Evolutionary conservation across 2,329 filamentous ascomycete species (phyloP), one percentile per base, ranked within the genome.

Genomic region (Calonectria pseudoreteaudii): DNA sequence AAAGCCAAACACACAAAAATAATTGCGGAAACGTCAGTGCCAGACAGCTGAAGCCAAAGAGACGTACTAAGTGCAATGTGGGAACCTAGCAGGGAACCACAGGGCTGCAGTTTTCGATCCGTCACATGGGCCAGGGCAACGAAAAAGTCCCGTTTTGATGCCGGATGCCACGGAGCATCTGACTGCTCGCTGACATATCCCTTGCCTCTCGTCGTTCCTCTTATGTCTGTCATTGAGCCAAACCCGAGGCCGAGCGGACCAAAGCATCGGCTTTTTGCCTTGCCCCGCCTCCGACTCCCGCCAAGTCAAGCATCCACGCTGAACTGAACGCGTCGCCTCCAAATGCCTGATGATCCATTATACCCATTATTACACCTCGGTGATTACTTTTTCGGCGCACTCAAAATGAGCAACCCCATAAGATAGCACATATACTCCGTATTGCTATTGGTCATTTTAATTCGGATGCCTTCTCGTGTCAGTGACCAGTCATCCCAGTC

Each of bases 91-190:
- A 52, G 68, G 75, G 72, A 74, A 70, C 72, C 70, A 70, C 79
- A 79, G 70, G 78, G 78, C 79, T 80, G 77, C 74, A 75, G 73
- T 80, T 79, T 74, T 78, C 73, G 70, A 47, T 71, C 78, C 66
- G 72, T 81, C 80, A 81, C 75, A 79, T 80, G 79, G 72, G 69
- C 70, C 50, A 56, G 34, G 66, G 68, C 64, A 56, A 81, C 80
- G 80, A 81, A 80, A 81, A 81, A 79, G 72, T 73, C 53, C 80
- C 80, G 80, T 81, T 68, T 76, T 65, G 73, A 26, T 70, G 62
- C 70, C 80, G 79, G 80, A 81, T 81, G 74, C 73, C 38, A 73
- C 80, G 80, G 80, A 79, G 74, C 64, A 70, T 49, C 74, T 74
- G 75, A 73, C 73, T 30, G 68, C 70, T 74, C 31, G 78, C 77